These are phyloP conservation scores for Penicillium coprophilum DNA, from an alignment of 495 filamentous ascomycete species.

Conservation along the genomic window DNA sequence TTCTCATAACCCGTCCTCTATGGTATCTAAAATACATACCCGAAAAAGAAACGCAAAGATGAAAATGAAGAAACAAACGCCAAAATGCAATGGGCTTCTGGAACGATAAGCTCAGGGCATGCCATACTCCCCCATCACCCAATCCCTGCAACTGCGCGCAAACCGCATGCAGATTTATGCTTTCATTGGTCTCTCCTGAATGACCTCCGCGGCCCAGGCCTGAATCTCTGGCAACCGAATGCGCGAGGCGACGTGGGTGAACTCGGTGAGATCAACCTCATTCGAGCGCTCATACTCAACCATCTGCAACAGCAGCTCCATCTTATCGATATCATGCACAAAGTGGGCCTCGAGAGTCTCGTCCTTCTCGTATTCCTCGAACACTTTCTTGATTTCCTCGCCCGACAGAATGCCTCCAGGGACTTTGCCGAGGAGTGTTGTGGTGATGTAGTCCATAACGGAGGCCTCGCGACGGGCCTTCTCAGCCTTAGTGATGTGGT, in stretches of 20 bases:
- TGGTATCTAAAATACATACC: slow-evolving; percentile 24
- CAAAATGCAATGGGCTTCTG: slow-evolving; percentile 10
- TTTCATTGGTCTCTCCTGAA: slow-evolving; percentile 69
- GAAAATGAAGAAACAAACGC: slow-evolving; percentile 20
- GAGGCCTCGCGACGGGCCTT: slow-evolving; percentile 82
- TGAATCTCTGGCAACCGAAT: slow-evolving; percentile 75
- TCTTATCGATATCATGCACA: slow-evolving; percentile 96
- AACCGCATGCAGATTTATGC: neutral
- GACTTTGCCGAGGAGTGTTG: slow-evolving; percentile 68
- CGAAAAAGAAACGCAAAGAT: slow-evolving; percentile 13
- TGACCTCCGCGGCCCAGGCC: slow-evolving; percentile 72
- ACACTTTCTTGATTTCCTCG: slow-evolving; percentile 68
- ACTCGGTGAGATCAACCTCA: slow-evolving; percentile 78
- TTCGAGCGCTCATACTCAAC: slow-evolving; percentile 86
- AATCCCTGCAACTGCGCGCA: neutral
- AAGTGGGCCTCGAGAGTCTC: slow-evolving; percentile 80
- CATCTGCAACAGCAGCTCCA: slow-evolving; percentile 93
- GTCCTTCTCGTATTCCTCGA: slow-evolving; percentile 91
- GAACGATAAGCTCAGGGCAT: slow-evolving; percentile 1
- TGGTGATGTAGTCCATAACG: slow-evolving; percentile 86
- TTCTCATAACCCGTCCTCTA: slow-evolving; percentile 21
- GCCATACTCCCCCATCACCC: neutral
- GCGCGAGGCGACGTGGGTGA: slow-evolving; percentile 68
- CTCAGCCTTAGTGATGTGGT: slow-evolving; percentile 58
- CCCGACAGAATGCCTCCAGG: slow-evolving; percentile 62